phyloP scores from a whole-genome alignment of 352 stramenopile species.

The Blastocystis sp. region DNA sequence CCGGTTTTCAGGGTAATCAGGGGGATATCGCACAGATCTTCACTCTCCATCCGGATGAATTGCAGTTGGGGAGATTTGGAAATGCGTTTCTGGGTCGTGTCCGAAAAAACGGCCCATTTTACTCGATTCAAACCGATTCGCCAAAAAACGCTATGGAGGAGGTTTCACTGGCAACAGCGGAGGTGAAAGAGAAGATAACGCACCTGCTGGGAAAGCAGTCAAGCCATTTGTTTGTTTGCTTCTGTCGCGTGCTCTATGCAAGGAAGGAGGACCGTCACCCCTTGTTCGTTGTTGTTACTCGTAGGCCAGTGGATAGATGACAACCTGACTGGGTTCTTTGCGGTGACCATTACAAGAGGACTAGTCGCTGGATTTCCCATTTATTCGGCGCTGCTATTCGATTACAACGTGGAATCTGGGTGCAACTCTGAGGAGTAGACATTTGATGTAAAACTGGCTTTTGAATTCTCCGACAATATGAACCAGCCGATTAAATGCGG shows the following conservation, averaged over 20 bases:
- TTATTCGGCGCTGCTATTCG: constrained; percentile 19
- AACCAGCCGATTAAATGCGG: not conserved
- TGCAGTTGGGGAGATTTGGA: not conserved
- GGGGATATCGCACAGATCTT: not conserved
- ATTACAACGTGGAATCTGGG: constrained; percentile 24
- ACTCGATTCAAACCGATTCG: not conserved
- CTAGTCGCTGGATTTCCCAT: not conserved
- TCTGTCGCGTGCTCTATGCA: constrained; percentile 38
- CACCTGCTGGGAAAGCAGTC: constrained; percentile 24
- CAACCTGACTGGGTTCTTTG: constrained; percentile 43
- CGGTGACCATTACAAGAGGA: constrained; percentile 11
- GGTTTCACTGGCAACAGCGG: constrained; percentile 13
- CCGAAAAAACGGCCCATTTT: not conserved
- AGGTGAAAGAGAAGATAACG: constrained; percentile 39
- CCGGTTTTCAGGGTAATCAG: not conserved
- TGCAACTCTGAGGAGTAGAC: not conserved
- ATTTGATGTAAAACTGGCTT: constrained; percentile 40
- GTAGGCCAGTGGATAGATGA: constrained; percentile 37
- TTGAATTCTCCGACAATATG: constrained; percentile 60
- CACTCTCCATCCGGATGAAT: not conserved
- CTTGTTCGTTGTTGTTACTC: not conserved
- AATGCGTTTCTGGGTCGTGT: not conserved
- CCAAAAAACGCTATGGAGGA: constrained; percentile 10
- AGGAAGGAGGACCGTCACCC: not conserved
- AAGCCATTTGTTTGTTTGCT: constrained; percentile 40